Evolutionary conservation across 164 flowering plant genomes (phyloP), one percentile per base, ranked within the genome.

Genomic region (Vitis vinifera): DNA sequence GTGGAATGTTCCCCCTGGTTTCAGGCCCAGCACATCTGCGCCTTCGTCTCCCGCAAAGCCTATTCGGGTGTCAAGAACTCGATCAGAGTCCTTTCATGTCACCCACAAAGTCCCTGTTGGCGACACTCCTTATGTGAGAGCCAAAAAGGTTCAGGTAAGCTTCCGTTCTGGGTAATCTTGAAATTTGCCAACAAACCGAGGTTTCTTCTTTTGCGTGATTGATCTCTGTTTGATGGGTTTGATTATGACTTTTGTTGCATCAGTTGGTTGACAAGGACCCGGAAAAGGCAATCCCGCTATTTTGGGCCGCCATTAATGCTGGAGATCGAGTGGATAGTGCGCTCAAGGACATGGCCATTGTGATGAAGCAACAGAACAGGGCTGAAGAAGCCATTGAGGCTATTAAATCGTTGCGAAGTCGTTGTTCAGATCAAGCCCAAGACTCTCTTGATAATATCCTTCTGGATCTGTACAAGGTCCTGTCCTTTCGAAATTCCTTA

Each of bases 351-450:
- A 96, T 96, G 99, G 98, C 99, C 4, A 92, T 96, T 78, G 98
- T 96, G 9, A 96, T 96, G 99, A 96, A 96, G 82, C 99, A 96
- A 67, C 97, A 92, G 82, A 91, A 93, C 67, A 64, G 99, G 64
- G 88, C 98, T n/a, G 98, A 96, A 63, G 99, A 96, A 79, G 99
- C 99, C 51, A 86, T 96, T 71, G 98, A 96, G 77, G 99, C 99
- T 8, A 90, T 96, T 55, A 93, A 92, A 68, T 96, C 98, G 0
- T 71, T 96, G 72, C 63, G 98, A 55, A 65, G 59, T 23, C 79
- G 93, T 51, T 96, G 98, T 70, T 89, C 99, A 0, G 97, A 92
- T 77, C 97, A 89, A 80, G 97, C 99, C 12, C 99, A 96, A 56
- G 98, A 96, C 78, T 91, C 99, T 31, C 87, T 96, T 57, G 98